These are phyloP conservation scores for Lodderomyces elongisporus DNA, from an alignment of 1,139 yeast species.

Conservation along the genomic window DNA sequence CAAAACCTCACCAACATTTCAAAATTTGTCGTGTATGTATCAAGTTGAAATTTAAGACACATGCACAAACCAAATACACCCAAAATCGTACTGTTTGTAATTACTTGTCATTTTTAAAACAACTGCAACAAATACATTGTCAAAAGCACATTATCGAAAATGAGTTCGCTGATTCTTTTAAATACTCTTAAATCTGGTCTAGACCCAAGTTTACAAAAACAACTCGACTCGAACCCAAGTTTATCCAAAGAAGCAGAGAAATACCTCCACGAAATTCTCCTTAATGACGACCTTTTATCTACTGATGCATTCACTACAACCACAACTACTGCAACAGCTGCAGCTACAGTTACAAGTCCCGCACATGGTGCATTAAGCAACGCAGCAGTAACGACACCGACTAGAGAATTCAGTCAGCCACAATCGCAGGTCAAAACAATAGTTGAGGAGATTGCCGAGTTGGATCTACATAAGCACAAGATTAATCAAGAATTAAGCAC, in stretches of 20 bases:
- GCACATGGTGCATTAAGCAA: no score
- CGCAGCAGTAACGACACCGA: background rate
- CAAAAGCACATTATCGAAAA: no score
- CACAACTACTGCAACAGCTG: slow-evolving; percentile 2
- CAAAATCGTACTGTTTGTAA: no score
- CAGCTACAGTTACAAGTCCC: no score
- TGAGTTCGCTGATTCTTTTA: slow-evolving; percentile 21
- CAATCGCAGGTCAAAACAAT: slow-evolving; percentile 22
- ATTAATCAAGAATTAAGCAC: slow-evolving; percentile 28
- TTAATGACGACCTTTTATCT: slow-evolving; percentile 39
- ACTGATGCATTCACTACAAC: slow-evolving; percentile 29
- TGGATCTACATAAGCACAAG: slow-evolving; percentile 31
- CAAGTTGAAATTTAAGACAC: no score
- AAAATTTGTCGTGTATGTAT: no score
- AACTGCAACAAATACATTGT: no score
- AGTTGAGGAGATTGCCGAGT: slow-evolving; percentile 45
- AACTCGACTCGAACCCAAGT: slow-evolving; percentile 12
- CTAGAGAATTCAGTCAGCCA: no score
- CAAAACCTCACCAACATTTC: no score
- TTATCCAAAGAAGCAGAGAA: slow-evolving; percentile 14
- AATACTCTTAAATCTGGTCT: slow-evolving; percentile 20
- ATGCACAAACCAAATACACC: no score
- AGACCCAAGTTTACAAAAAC: slow-evolving; percentile 13
- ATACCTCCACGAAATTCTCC: slow-evolving; percentile 25
- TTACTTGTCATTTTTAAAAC: no score